These are phyloP conservation scores for Aspergillus luchuensis DNA, from an alignment of 2,329 filamentous ascomycete genomes.

Conservation along the genomic window DNA sequence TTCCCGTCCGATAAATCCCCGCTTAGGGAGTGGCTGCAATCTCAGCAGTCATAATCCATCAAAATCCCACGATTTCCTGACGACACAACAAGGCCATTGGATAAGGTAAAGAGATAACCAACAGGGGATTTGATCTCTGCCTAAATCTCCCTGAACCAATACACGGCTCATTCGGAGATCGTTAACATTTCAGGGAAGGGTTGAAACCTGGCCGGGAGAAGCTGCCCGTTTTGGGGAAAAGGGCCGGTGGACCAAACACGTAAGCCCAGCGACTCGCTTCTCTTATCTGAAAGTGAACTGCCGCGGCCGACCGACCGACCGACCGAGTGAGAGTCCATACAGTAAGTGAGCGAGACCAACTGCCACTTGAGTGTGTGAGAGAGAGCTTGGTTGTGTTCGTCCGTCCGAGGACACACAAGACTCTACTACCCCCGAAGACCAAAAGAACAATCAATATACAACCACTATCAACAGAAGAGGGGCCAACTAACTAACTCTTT, in stretches of 20 bases:
- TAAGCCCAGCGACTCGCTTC: conserved; percentile 14
- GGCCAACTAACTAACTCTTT: background rate
- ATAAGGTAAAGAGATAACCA: background rate
- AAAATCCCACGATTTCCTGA: too few relatives aligned
- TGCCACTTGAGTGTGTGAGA: too few relatives aligned
- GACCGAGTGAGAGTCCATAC: background rate
- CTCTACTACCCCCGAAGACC: too few relatives aligned
- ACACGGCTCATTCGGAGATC: background rate
- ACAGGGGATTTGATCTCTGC: conserved; percentile 1
- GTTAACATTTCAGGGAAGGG: background rate
- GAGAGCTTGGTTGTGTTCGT: too few relatives aligned
- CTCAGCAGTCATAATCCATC: too few relatives aligned
- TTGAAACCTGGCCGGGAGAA: conserved; percentile 4
- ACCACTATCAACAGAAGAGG: background rate
- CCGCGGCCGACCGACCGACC: background rate
- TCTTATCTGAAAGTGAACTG: conserved; percentile 11
- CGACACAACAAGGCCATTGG: background rate
- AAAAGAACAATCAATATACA: too few relatives aligned
- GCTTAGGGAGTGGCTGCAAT: background rate
- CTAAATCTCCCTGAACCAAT: background rate
- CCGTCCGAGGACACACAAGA: too few relatives aligned
- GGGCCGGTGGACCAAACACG: conserved; percentile 20
- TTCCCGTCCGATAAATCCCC: background rate
- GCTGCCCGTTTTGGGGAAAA: conserved; percentile 8
- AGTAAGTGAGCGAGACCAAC: too few relatives aligned